Percentiles rank a stretch among this genome's conserved stretches.
These are phyloP conservation scores for Podaxis sp. DNA, from an alignment of 768 basidiomycete species.

Conservation along the genomic window DNA sequence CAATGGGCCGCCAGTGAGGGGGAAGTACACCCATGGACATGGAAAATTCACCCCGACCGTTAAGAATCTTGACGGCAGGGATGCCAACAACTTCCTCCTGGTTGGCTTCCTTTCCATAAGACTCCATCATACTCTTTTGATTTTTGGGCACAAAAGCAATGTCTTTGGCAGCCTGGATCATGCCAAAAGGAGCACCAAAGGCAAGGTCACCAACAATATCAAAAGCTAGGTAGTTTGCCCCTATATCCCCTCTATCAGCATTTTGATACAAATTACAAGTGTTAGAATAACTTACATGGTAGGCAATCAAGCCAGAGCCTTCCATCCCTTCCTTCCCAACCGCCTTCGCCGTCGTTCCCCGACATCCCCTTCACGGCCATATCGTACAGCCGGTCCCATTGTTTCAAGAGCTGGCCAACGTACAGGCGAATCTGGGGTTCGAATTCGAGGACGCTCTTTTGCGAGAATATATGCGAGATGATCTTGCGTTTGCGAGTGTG, in stretches of 20 bases:
- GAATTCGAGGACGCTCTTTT: conserved; percentile 84
- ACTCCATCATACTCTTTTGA: conserved; percentile 52
- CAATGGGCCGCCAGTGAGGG: conserved; percentile 65
- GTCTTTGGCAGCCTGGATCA: conserved; percentile 76
- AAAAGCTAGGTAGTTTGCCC: conserved; percentile 57
- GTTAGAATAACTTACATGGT: conserved; percentile 52
- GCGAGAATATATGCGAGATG: conserved; percentile 80
- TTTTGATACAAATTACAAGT: conserved; percentile 15
- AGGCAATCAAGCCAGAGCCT: conserved; percentile 74
- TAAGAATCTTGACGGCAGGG: conserved; percentile 83
- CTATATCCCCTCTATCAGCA: conserved; percentile 23
- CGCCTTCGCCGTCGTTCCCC: conserved; percentile 62
- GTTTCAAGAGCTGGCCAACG: conserved; percentile 56
- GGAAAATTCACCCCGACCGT: conserved; percentile 84
- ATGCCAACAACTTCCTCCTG: conserved; percentile 54
- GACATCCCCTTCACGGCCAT: conserved; percentile 52
- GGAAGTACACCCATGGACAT: conserved; percentile 83
- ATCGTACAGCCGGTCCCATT: conserved; percentile 75
- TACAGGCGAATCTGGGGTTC: conserved; percentile 74
- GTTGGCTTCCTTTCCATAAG: conserved; percentile 46
- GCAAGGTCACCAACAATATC: conserved; percentile 86
- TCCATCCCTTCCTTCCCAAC: conserved; percentile 61
- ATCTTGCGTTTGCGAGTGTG: conserved; percentile 93
- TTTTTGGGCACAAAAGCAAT: conserved; percentile 66
- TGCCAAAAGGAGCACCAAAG: conserved; percentile 87